Conservation (phyloP, 1,139 yeast species). For the Insectozyma bohioensis region DNA sequence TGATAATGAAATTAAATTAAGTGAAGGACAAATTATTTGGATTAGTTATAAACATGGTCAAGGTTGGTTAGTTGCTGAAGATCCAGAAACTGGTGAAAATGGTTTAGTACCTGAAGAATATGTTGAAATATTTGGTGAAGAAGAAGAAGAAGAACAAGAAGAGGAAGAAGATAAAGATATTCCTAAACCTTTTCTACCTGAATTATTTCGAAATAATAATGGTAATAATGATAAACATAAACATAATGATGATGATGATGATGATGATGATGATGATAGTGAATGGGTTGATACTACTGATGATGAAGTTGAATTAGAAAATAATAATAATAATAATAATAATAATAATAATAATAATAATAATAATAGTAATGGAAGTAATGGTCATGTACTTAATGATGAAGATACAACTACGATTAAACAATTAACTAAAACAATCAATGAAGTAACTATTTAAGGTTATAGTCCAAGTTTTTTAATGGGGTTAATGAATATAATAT, state of each 20-base stretch:
- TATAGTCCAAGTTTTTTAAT: no score
- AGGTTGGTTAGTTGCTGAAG: constrained; percentile 97
- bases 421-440: no score
- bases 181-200: constrained; percentile 51
- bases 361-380: not conserved
- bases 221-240: constrained; percentile 16
- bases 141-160: constrained; percentile 16
- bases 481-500: not conserved
- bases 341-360: constrained; percentile 1
- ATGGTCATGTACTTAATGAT: not conserved
- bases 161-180: constrained; percentile 37
- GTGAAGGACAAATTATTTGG: constrained; percentile 82
- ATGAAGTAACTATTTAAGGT: no score
- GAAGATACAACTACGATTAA: no score
- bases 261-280: constrained; percentile 9
- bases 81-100: constrained; percentile 73
- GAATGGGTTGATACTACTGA: constrained; percentile 33
- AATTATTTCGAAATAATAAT: constrained; percentile 26
- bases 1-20: constrained; percentile 80
- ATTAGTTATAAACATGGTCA: constrained; percentile 93
- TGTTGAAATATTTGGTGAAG: constrained; percentile 55
- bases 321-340: constrained; percentile 1
- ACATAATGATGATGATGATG: constrained; percentile 16
- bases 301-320: constrained; percentile 9
- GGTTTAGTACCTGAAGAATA: constrained; percentile 97